Base-by-base conservation (phyloP, 2,329 filamentous ascomycete genomes). In the Berkeleyomyces rouxiae region DNA sequence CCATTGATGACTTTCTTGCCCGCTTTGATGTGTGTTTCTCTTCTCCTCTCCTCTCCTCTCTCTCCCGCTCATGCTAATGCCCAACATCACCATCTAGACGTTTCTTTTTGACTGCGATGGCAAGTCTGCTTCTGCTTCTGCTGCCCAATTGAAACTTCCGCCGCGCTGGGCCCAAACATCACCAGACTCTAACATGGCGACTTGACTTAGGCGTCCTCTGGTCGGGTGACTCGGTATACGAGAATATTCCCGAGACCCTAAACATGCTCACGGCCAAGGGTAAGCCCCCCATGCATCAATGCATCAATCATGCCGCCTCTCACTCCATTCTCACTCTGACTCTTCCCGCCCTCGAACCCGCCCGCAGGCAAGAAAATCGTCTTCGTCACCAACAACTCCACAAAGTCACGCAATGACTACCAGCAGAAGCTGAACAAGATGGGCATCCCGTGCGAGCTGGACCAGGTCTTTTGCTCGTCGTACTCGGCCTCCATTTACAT, bases 371-470 rank as follows among this genome's bases (percentile, higher is more conserved):
- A 99, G 74, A 86, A 86, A 71, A 81, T 93, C 42, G 85, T 99
- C 62, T 99, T 99, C 71, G 93, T 99, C 61, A 99, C 93, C 47
- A 99, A 99, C 77, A 99, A 99, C 77, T 96, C 90, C 70, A 97
- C 93, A 63, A 99, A 99, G 73, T 96, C 92, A 9, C 87, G 93
- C 63, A 78, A 82, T 59, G 90, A 96, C 72, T 99, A 99, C 75
- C 86, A 87, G 72, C 90, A 92, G 77, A 99, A 97, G 71, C 85
- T 99, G 65, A 83, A 87, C 57, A 77, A 77, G 61, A 80, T 96
- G 71, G 87, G 87, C 57, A 96, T 99, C 69, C 85, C 87, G 1
- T 85, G 83, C 68, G 79, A 82, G 64, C 82, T 87, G 51, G 90
- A 97, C 71, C 93, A 99, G 76, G 88, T 99, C 67, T 99, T 99